phyloP scores from a whole-genome alignment of 108 stramenopile genomes.

The Stephanodiscus minutulus region DNA sequence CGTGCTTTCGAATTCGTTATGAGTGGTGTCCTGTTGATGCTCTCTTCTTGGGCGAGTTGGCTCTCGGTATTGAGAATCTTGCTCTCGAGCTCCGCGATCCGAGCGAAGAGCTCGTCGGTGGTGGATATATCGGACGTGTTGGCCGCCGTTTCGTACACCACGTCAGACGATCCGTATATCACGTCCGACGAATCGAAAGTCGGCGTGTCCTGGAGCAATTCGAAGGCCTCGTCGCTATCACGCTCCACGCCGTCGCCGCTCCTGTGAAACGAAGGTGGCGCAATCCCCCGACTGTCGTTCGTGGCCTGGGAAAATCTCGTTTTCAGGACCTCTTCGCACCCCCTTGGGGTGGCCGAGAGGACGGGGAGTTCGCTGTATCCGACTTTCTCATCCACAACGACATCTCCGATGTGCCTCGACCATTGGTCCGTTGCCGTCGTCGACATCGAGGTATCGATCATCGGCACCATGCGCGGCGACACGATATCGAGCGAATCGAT shows the following conservation, averaged over 20 bases:
- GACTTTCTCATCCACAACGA: not conserved
- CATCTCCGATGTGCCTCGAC: not conserved
- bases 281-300: not conserved
- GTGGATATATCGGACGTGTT: constrained; percentile 10
- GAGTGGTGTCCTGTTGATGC: not conserved
- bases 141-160: not conserved
- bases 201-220: not conserved
- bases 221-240: not conserved
- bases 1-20: not conserved
- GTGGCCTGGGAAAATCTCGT: not conserved
- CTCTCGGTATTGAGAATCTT: constrained; percentile 13
- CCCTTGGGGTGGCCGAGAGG: not conserved
- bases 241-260: not conserved
- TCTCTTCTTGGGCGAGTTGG: constrained; percentile 3
- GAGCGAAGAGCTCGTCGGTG: constrained; percentile 24
- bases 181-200: constrained; percentile 3
- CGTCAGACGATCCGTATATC: not conserved
- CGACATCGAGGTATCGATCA: not conserved
- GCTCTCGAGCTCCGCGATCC: constrained; percentile 17
- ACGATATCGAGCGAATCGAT: not conserved
- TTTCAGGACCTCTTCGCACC: not conserved
- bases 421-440: not conserved
- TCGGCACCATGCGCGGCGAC: not conserved
- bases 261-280: not conserved
- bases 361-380: not conserved